Conservation (phyloP, 305 asterid species). For the Fraxinus floribunda region DNA sequence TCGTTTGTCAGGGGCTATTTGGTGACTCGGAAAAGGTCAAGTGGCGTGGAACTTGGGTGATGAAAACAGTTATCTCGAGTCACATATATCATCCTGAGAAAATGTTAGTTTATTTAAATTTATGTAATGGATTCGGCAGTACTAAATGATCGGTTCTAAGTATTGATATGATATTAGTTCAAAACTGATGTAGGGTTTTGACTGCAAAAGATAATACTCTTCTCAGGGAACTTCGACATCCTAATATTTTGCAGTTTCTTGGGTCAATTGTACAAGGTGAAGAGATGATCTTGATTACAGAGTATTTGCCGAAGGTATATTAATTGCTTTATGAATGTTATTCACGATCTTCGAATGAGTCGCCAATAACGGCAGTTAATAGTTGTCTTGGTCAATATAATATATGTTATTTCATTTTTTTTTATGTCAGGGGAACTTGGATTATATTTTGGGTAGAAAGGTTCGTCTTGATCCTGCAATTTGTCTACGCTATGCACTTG, state of each 20-base stretch:
- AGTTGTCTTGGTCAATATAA: not conserved
- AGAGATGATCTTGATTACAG: conserved; percentile 63
- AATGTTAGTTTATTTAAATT: conserved; percentile 26
- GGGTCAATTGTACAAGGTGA: conserved; percentile 65
- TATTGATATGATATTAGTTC: not conserved
- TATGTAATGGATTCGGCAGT: not conserved
- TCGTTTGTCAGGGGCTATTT: conserved; percentile 40
- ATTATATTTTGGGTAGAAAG: conserved; percentile 44
- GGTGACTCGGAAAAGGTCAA: conserved; percentile 55
- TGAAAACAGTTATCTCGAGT: conserved; percentile 50
- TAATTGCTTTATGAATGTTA: not conserved
- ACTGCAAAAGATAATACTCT: conserved; percentile 57
- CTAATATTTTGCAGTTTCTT: conserved; percentile 68
- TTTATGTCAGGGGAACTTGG: conserved; percentile 48
- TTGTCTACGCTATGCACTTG: conserved; percentile 62
- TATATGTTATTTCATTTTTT: not conserved
- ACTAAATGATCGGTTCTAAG: not conserved
- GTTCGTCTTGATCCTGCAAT: conserved; percentile 51
- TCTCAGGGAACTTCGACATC: conserved; percentile 63
- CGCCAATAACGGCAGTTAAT: not conserved
- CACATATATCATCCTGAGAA: conserved; percentile 43
- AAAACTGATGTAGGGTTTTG: conserved; percentile 43
- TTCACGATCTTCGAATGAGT: not conserved
- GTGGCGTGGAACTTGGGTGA: conserved; percentile 77
- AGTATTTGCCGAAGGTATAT: conserved; percentile 57